Conservation (phyloP, 768 basidiomycete species). For the Trametes sanguinea region DNA sequence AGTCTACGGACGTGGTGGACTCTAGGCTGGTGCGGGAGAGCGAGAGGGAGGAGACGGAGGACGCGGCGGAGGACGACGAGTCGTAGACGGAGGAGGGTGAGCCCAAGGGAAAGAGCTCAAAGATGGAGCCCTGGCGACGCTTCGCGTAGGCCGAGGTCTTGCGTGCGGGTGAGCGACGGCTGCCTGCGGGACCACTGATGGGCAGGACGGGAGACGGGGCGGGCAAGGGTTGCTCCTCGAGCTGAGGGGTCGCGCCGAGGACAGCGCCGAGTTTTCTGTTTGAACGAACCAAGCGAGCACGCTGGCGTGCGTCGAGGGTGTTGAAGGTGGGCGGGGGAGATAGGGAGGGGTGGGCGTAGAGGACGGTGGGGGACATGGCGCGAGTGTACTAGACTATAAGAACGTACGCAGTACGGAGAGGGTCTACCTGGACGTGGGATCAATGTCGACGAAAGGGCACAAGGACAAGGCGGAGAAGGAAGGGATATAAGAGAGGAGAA, state of each 20-base stretch:
- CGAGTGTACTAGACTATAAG: too few species aligned
- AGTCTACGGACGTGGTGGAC: conserved; percentile 14
- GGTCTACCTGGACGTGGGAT: too few species aligned
- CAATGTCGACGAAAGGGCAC: too few species aligned
- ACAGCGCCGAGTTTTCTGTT: conserved; percentile 61
- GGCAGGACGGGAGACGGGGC: not conserved
- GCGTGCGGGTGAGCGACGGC: conserved; percentile 1
- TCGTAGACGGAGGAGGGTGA: conserved; percentile 16
- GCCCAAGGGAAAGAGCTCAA: conserved; percentile 4
- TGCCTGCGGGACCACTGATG: not conserved
- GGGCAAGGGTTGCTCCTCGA: conserved; percentile 40
- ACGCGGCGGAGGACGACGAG: conserved; percentile 23
- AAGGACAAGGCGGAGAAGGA: too few species aligned
- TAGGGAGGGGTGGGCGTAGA: not conserved
- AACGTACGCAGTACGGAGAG: too few species aligned
- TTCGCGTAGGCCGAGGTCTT: conserved; percentile 10
- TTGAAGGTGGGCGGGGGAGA: conserved; percentile 62
- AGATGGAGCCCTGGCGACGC: conserved; percentile 22
- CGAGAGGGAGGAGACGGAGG: conserved; percentile 28
- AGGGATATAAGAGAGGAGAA: too few species aligned
- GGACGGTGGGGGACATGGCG: not conserved
- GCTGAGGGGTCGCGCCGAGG: conserved; percentile 59
- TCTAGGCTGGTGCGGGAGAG: conserved; percentile 29
- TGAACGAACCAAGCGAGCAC: conserved; percentile 54
- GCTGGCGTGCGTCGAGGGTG: conserved; percentile 49